Evolutionary conservation across 1,139 yeast species (phyloP), one percentile per base, ranked within the genome.

Genomic region (Hyphopichia burtonii): DNA sequence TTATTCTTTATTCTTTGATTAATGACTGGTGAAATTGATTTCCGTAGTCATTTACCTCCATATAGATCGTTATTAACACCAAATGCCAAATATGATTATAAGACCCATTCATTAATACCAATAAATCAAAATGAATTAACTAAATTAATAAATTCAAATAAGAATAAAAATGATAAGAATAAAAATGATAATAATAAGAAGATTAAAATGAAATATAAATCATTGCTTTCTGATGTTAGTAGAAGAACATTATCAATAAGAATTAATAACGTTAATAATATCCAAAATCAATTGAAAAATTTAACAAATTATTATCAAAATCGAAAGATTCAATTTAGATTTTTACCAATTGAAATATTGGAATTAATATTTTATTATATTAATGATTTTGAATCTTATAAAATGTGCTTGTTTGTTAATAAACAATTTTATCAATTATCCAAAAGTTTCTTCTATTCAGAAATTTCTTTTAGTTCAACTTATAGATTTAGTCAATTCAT

Each of bases 401-500:
- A 55, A 36, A 52, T 52, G 34, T 75, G 83, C 48, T 58, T 83
- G 31, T 74, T 72, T 45, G 80, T 82, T 6, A 71, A 72, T 53
- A 74, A 66, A 44, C 58, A 63, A 22, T 75, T 83, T 49, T 76
- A 82, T 54, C 61, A 58, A 36, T 64, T 78, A n/a, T 70, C 81
- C 9, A 80, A 81, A 51, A 74, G 75, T 2, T 66, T 72, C 28
- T 62, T 86, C 17, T 88, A 86, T 56, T 59, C 66, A 17, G 49
- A 63, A n/a, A 78, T 90, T 12, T 49, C 53, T 14, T 76, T 88
- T 51, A 73, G 78, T 0, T 82, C 93, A 3, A 81, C 90, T 4
- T 88, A 83, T 55, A 65, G 96, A 38, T 76, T 86, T 43, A 93
- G 87, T 1, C 96, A 87, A 60, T 82, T 88, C 55, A 80, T 88